These are phyloP conservation scores for Ophiobolus disseminans DNA, from an alignment of 2,329 filamentous ascomycete species.

Conservation along the genomic window DNA sequence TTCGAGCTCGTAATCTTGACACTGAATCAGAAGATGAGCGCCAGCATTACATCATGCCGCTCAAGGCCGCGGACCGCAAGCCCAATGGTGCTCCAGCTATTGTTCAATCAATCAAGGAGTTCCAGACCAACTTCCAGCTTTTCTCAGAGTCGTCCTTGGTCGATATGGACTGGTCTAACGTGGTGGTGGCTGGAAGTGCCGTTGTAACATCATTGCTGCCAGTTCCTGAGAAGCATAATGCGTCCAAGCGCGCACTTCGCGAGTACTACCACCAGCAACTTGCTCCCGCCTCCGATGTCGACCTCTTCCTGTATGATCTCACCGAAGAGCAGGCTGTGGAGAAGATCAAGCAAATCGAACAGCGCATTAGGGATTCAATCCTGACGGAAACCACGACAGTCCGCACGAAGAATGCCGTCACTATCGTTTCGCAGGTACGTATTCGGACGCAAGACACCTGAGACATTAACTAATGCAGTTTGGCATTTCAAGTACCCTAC, in stretches of 20 bases:
- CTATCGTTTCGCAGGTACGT: constrained; percentile 84
- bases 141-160: constrained; percentile 80
- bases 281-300: constrained; percentile 84
- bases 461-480: too few relatives aligned
- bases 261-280: constrained; percentile 81
- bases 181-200: constrained; percentile 80
- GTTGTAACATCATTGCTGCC: constrained; percentile 81
- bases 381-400: constrained; percentile 84
- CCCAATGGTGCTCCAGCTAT: constrained; percentile 69
- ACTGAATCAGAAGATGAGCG: constrained; percentile 66
- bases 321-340: constrained; percentile 78
- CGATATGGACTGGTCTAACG: constrained; percentile 82
- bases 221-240: constrained; percentile 58
- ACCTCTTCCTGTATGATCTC: constrained; percentile 83
- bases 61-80: constrained; percentile 68
- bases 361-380: constrained; percentile 75
- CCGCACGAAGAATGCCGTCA: constrained; percentile 85
- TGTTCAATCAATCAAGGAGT: constrained; percentile 71
- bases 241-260: constrained; percentile 51
- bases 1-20: constrained; percentile 66
- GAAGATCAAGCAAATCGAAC: constrained; percentile 85
- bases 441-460: too few relatives aligned
- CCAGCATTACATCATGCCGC: constrained; percentile 72
- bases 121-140: constrained; percentile 78
- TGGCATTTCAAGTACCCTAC: too few relatives aligned